Conservation (phyloP, 805 yeast species). For the Candida vaughaniae region DNA sequence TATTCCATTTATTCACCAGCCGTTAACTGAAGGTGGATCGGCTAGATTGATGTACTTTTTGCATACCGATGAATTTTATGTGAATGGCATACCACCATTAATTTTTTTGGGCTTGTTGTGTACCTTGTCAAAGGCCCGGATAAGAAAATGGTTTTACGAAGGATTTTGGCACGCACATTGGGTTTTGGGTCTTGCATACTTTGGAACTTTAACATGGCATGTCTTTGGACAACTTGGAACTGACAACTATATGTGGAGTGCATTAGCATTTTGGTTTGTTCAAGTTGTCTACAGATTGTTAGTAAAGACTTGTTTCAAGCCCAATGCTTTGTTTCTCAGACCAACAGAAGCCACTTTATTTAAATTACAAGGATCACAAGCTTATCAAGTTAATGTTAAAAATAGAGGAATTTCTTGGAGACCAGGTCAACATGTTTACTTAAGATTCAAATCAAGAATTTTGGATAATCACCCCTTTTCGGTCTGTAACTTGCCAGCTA, state of each 20-base stretch:
- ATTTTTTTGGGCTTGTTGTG: conserved; percentile 45
- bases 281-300: conserved; percentile 49
- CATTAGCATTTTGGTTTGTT: conserved; percentile 50
- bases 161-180: conserved; percentile 53
- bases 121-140: conserved; percentile 36
- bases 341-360: conserved; percentile 33
- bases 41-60: conserved; percentile 17
- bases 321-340: conserved; percentile 38
- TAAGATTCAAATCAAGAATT: conserved; percentile 43
- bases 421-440: conserved; percentile 56
- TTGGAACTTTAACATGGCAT: conserved; percentile 49
- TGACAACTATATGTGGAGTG: conserved; percentile 47
- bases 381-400: conserved; percentile 34
- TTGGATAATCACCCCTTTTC: conserved; percentile 60
- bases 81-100: conserved; percentile 51
- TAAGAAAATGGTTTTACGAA: conserved; percentile 46
- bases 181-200: conserved; percentile 49
- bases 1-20: conserved; percentile 49
- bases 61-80: conserved; percentile 18
- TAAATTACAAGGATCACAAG: conserved; percentile 21
- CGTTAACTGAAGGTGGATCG: conserved; percentile 49
- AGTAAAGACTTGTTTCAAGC: conserved; percentile 46
- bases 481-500: conserved; percentile 33
- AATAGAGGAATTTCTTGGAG: conserved; percentile 41
- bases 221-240: conserved; percentile 31